Base-by-base conservation (phyloP, 169 alveolate genomes). In the Eimeria maxima region DNA sequence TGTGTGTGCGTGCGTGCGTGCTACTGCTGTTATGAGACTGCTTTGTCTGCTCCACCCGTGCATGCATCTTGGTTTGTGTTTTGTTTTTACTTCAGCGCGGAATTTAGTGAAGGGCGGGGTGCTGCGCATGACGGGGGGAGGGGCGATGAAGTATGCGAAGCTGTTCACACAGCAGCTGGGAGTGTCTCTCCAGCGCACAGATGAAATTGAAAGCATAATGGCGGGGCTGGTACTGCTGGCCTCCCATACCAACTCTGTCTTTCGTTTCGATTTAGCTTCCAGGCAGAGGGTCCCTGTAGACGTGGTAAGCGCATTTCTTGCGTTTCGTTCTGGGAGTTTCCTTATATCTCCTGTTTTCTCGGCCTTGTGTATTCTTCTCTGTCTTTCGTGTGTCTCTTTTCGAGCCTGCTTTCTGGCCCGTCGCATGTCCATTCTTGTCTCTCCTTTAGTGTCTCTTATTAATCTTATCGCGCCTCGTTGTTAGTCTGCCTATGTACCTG, bases 91-190 rank as follows among this genome's bases (percentile, higher is more conserved):
- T 96, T 42, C 91, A 95, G 90, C 92, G 33, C 78, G 86, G 60
- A 76, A 88, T 53, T 67, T 67, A 42, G 83, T 73, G 10, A 76
- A 84, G 27, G 96, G 97, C 42, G 95, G 95, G 8, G 91, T 55
- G 71, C 88, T 97, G 38, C 60, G 96, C 45, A 97, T 97, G 47
- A 98, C 99, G 10, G 99, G 99, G 65, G 99, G 99, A 29, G 99
- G 99, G 20, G 98, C 99, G 4, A 96, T 96, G 94, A 98, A 98
- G 97, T 98, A 67, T 90, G 44, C 93, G 63, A 93, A 95, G 57
- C 80, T 97, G 24, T 91, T 98, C 45, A 97, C 95, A 88, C 92
- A 96, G 76, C 95, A 96, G 88, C 96, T 98, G 18, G 95, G 97
- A 45, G 95, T 98, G 33, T 95, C 96, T 38, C 90, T 98, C 60